phyloP scores from a whole-genome alignment of 1,139 yeast species.

The Debaryomycetaceae sp. region DNA sequence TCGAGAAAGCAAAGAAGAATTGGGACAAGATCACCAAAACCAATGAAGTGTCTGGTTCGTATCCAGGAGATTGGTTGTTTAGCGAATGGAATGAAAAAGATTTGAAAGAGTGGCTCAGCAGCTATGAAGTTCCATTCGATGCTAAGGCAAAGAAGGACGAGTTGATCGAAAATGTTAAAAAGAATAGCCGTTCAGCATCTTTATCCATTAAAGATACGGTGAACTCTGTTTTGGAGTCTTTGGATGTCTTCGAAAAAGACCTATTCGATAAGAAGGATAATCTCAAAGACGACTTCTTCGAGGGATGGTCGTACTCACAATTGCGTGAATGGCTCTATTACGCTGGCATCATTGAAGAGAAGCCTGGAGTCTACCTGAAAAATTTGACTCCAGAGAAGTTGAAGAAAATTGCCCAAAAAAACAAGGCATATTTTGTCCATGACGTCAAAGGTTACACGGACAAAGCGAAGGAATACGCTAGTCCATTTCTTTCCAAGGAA shows the following conservation, averaged over 20 bases:
- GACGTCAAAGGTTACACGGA: constrained; percentile 39
- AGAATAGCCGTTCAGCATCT: constrained; percentile 39
- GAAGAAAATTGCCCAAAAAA: constrained; percentile 14
- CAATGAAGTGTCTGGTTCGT: constrained; percentile 37
- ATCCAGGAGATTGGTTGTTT: constrained; percentile 52
- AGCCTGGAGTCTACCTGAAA: constrained; percentile 19
- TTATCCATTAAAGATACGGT: constrained; percentile 30
- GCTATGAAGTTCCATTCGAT: constrained; percentile 41
- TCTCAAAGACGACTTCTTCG: constrained; percentile 42
- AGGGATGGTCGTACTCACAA: constrained; percentile 32
- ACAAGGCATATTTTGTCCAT: constrained; percentile 34
- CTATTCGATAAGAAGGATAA: constrained; percentile 39
- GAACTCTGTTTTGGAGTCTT: constrained; percentile 33
- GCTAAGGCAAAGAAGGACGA: constrained; percentile 37
- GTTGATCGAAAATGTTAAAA: constrained; percentile 39
- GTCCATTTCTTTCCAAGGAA: constrained; percentile 24
- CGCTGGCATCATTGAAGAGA: constrained; percentile 23
- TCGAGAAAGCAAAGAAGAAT: constrained; percentile 31
- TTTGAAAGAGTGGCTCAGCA: constrained; percentile 44
- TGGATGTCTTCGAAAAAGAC: constrained; percentile 30
- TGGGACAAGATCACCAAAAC: constrained; percentile 33
- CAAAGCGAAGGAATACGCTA: constrained; percentile 19
- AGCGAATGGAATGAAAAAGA: constrained; percentile 43
- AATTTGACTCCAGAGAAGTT: constrained; percentile 16
- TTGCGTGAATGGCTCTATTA: constrained; percentile 28